Evolutionary conservation across 1,284 basidiomycete species (phyloP).

Genomic region (Tylopilus sp.): DNA sequence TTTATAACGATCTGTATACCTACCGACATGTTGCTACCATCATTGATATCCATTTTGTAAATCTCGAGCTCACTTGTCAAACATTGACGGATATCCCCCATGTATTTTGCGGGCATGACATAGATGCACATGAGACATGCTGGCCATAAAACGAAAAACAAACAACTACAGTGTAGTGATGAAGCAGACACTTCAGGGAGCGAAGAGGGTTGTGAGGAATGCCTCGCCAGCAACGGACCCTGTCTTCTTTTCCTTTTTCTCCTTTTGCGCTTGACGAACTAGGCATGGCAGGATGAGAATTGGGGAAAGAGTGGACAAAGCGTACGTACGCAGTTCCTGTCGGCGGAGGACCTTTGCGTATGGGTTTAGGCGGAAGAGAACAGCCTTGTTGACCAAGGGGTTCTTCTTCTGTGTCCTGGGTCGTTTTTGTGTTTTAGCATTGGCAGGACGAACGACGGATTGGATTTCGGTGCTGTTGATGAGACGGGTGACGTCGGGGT

Average conservation of each 20-base stretch:
- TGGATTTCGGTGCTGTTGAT: conserved; percentile 99
- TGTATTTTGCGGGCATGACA: conserved; percentile 18
- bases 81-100: neutral
- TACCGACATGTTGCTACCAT: neutral
- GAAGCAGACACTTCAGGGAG: conserved; percentile 57
- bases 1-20: neutral
- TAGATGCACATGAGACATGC: conserved; percentile 19
- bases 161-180: conserved; percentile 3
- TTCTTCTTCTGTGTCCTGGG: conserved; percentile 99
- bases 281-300: conserved; percentile 12
- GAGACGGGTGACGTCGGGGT: conserved; percentile 95
- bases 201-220: conserved; percentile 85
- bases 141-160: conserved; percentile 4
- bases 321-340: conserved; percentile 77
- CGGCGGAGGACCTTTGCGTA: conserved; percentile 94
- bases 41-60: neutral
- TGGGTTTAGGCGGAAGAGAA: conserved; percentile 99
- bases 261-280: conserved; percentile 74
- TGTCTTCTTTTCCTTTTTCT: conserved; percentile 64
- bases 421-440: conserved; percentile 79
- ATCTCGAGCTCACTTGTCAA: neutral
- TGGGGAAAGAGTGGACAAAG: neutral
- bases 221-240: conserved; percentile 75
- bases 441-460: conserved; percentile 88
- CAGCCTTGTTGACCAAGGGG: conserved; percentile 92